phyloP scores from a whole-genome alignment of 129 eudicot species.

The Heracleum sosnowskyi region DNA sequence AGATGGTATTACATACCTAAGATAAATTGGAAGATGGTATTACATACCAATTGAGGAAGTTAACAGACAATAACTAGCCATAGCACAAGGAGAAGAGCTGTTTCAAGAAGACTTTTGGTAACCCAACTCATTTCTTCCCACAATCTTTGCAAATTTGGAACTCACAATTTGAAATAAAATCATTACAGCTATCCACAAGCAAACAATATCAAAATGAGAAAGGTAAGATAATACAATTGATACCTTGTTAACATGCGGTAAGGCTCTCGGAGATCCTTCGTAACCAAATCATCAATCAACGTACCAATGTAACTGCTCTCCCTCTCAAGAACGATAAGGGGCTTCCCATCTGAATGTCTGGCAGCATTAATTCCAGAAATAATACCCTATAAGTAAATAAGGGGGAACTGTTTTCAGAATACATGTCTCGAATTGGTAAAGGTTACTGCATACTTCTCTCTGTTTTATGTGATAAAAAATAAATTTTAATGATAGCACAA shows the following conservation, averaged over 20 bases:
- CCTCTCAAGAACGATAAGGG: slow-evolving; percentile 81
- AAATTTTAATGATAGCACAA: background rate
- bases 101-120: background rate
- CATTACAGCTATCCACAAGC: background rate
- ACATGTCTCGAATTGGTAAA: background rate
- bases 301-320: slow-evolving; percentile 97
- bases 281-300: slow-evolving; percentile 85
- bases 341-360: slow-evolving; percentile 78
- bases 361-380: slow-evolving; percentile 97
- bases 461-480: background rate
- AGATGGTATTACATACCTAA: background rate
- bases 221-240: background rate
- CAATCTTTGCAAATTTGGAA: background rate
- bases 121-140: background rate
- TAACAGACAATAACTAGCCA: background rate
- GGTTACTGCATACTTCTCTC: background rate
- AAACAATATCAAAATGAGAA: background rate
- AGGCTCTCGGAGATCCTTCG: slow-evolving; percentile 97
- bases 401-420: slow-evolving; percentile 1
- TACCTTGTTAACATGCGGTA: slow-evolving; percentile 93
- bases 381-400: slow-evolving; percentile 48
- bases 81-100: background rate
- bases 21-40: too few relatives aligned
- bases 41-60: background rate
- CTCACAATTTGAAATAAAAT: background rate